phyloP scores from a whole-genome alignment of 306 rosid genomes.

The Castanea sativa region DNA sequence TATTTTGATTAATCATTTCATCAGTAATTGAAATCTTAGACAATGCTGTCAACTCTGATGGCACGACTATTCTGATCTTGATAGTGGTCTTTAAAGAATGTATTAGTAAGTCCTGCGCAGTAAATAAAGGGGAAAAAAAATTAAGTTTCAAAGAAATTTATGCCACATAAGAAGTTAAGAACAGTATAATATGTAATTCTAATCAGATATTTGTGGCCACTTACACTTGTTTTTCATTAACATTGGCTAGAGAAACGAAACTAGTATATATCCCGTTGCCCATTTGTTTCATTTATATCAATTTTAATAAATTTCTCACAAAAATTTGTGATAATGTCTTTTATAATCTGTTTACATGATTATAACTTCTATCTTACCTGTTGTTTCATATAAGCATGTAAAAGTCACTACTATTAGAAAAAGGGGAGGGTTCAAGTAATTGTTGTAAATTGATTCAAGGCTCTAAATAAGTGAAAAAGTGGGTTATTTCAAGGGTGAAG shows the following conservation, averaged over 20 bases:
- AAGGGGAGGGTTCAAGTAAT: too few species aligned
- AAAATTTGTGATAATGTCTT: neutral
- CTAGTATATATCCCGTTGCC: too few species aligned
- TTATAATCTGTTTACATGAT: neutral
- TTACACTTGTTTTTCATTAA: too few species aligned
- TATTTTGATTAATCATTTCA: conserved; percentile 42
- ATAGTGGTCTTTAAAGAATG: conserved; percentile 48
- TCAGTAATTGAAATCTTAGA: conserved; percentile 59
- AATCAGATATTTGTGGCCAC: too few species aligned
- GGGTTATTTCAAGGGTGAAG: neutral
- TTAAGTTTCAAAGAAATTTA: neutral
- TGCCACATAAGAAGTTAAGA: neutral
- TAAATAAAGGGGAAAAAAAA: neutral
- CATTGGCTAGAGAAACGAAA: too few species aligned
- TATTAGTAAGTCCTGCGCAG: too few species aligned
- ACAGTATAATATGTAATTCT: neutral
- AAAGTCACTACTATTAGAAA: too few species aligned
- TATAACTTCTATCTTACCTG: neutral
- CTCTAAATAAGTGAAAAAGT: neutral
- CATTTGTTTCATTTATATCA: too few species aligned
- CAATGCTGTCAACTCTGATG: conserved; percentile 53
- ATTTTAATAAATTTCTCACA: neutral
- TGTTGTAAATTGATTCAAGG: neutral
- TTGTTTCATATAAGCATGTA: neutral
- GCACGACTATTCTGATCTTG: conserved; percentile 53